Evolutionary conservation across 2,329 filamentous ascomycete genomes (phyloP), one percentile per base, ranked within the genome.

Genomic region (Fusarium euwallaceae): DNA sequence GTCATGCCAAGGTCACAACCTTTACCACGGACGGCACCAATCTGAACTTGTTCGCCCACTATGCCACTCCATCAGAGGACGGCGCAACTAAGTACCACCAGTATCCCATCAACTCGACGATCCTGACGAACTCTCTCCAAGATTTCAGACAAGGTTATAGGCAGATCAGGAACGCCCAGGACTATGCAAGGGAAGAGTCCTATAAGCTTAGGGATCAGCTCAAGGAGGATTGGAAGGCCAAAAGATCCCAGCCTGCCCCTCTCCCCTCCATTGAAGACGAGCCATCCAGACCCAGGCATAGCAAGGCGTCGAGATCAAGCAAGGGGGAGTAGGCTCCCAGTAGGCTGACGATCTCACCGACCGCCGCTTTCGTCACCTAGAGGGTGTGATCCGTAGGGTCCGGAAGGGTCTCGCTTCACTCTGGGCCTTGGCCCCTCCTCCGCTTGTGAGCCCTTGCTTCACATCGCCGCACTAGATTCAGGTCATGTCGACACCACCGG

Each of bases 1-100:
- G 75, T 6, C 68, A 78, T 39, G 71, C 80, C 8, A 48, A 67
- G 8, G 32, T 81, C 64, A 74, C 72, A 4, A 81, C 79, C 0
- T 80, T 81, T 55, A 74, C 73, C 27, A 79, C 78, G 1, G 63
- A 81, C 37, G 80, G 80, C n/a, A 67, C 55, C 4, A 69, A 36
- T 17, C 37, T 81, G 36, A 70, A 78, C 58, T 48, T 78, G 9
- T 81, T 59, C n/a, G 77, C 79, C 1, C 80, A 82, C 22, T 78
- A 81, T 56, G 69, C 79, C 16, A 51, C 60, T 2, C 14, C 4
- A n/a, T 43, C 75, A 4, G 43, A 62, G 16, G 60, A 75, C 10
- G 76, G 73, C 22, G 64, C 39, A 8, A 9, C 75, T 6, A 6
- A 76, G 55, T 79, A 79, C 55, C 74, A 79, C 70, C 77, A 80